Base-by-base conservation (phyloP, 202 grass and related monocot species). In the Brachypodium distachyon region DNA sequence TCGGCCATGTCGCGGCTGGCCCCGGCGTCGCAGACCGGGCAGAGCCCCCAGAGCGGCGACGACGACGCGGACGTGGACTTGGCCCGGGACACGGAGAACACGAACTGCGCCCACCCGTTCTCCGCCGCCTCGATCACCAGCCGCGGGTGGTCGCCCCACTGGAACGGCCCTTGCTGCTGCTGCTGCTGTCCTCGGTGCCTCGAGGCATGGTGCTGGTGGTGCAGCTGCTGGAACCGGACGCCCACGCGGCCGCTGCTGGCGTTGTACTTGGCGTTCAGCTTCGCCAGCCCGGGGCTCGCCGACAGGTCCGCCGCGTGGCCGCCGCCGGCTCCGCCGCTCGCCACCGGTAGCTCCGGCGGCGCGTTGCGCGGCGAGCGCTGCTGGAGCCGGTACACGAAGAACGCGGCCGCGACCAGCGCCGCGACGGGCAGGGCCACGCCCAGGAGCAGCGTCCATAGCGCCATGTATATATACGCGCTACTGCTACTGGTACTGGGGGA, bases 71-170 rank as follows among this genome's bases (percentile, higher is more conserved):
- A 97, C 40, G 18, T 61, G 0, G 77, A 47, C 42, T 60, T 62
- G 33, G 84, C 59, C 40, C 64, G 67, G 34, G 82, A 82, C 12
- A 87, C 79, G 0, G 81, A 38, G 43, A 99, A 99, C 23, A 89
- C 70, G 54, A 99, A 99, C 60, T 83, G 89, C 33, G 83, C 87
- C 96, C 96, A 99, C 18, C 96, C 96, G 56, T 96, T 90, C 89
- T 99, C 96, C 6, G 81, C 88, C 6, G 89, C 96, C 49, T 91
- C 87, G 0, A 88, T 82, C 58, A 96, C 84, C 41, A 96, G 78
- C 29, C 84, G 37, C 14, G 92, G 96, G 71, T 99, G 92, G 3
- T 99, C 80, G 3, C 41, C 29, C 96, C 96, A 99, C 70, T 73
- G 62, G 87, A 99, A 99, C n/a, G 78, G 13, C 1, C 64, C 69